Conservation (phyloP, 345 rosid species). For the Abelmoschus esculentus region DNA sequence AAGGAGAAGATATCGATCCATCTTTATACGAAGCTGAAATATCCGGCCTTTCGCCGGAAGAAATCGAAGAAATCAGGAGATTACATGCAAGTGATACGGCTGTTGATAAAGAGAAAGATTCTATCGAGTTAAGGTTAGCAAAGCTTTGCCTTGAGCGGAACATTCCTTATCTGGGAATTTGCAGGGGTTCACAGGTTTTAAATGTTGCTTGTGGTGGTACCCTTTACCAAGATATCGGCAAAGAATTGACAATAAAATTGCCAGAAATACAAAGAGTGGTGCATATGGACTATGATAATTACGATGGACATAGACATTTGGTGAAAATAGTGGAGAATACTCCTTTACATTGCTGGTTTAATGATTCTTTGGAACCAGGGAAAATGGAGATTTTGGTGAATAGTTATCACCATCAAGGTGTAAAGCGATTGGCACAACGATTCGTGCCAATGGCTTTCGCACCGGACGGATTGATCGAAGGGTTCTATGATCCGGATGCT, state of each 20-base stretch:
- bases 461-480: conserved; percentile 80
- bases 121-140: conserved; percentile 65
- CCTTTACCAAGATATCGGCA: conserved; percentile 64
- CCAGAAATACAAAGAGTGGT: conserved; percentile 23
- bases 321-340: conserved; percentile 46
- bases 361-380: conserved; percentile 44
- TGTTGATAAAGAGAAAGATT: conserved; percentile 70
- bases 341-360: conserved; percentile 65
- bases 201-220: conserved; percentile 87
- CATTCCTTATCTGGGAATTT: conserved; percentile 79
- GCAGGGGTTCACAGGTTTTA: conserved; percentile 76
- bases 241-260: conserved; percentile 35
- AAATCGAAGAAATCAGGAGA: conserved; percentile 60
- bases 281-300: conserved; percentile 69
- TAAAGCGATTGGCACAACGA: conserved; percentile 58
- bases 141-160: conserved; percentile 75
- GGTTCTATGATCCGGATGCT: conserved; percentile 77
- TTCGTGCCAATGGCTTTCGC: conserved; percentile 79
- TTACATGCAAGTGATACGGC: conserved; percentile 63
- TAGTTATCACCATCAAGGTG: conserved; percentile 91
- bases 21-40: conserved; percentile 51
- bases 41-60: conserved; percentile 46
- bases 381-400: conserved; percentile 64
- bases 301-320: conserved; percentile 70
- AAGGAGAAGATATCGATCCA: conserved; percentile 91